Evolutionary conservation across 1,284 basidiomycete species (phyloP).

Genomic region (Ceratobasidium sp.): DNA sequence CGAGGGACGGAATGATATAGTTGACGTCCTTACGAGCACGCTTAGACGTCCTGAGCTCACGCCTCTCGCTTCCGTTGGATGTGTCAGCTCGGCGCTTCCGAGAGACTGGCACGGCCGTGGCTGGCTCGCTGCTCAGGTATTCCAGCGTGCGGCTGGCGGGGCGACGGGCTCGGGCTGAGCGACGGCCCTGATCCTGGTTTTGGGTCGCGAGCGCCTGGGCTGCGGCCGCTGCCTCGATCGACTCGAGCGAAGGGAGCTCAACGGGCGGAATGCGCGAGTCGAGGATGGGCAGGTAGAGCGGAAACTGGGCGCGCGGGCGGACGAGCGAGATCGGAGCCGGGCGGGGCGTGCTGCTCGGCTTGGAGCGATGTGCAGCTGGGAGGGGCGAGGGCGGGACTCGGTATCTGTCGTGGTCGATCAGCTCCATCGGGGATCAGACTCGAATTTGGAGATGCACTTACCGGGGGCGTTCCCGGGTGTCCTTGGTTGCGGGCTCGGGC

Average conservation of each 20-base stretch:
- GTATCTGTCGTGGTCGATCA: constrained; percentile 25
- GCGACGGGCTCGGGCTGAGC: constrained; percentile 20
- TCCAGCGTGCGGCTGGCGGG: constrained; percentile 40
- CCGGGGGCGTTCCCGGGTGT: constrained; percentile 30
- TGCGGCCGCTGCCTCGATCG: constrained; percentile 21
- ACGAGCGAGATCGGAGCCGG: constrained; percentile 34
- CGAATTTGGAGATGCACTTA: not conserved
- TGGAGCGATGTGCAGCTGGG: not conserved
- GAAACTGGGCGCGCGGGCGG: constrained; percentile 29
- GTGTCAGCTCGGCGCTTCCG: constrained; percentile 39
- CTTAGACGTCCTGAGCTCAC: constrained; percentile 20
- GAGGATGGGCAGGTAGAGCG: constrained; percentile 38
- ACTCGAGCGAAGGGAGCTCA: constrained; percentile 32
- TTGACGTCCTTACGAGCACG: constrained; percentile 34
- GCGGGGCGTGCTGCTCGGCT: constrained; percentile 6
- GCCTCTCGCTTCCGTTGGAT: constrained; percentile 9
- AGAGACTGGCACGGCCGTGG: not conserved
- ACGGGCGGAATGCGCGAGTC: constrained; percentile 34
- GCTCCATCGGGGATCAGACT: constrained; percentile 12
- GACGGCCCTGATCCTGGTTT: constrained; percentile 3
- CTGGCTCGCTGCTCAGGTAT: constrained; percentile 20
- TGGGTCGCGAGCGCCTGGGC: not conserved
- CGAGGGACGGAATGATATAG: constrained; percentile 26
- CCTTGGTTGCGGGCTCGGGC: constrained; percentile 30
- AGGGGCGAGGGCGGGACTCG: constrained; percentile 23